A percentile compares a stretch with the other conserved stretches of the same genome.
These are phyloP conservation scores for Pezicula neosporulosa DNA, from an alignment of 2,329 filamentous ascomycete species.

Conservation along the genomic window DNA sequence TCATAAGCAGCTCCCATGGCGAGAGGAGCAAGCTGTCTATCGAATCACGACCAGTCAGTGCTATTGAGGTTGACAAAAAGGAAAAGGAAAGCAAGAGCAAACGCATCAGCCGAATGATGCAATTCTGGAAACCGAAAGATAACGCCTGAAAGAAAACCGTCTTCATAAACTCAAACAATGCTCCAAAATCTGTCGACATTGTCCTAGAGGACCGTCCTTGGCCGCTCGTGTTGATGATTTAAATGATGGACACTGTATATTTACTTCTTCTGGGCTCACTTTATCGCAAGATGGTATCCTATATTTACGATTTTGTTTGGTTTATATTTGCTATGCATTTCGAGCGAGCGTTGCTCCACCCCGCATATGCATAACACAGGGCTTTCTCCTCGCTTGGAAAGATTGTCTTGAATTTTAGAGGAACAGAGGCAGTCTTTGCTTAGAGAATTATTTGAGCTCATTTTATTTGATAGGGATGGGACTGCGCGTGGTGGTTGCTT, in stretches of 20 bases:
- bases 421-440: conserved; percentile 9
- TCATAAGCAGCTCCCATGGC: conserved; percentile 72
- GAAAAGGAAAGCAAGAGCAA: conserved; percentile 62
- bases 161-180: neutral
- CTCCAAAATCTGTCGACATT: neutral
- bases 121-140: conserved; percentile 64
- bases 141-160: conserved; percentile 6
- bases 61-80: conserved; percentile 52
- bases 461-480: conserved; percentile 21
- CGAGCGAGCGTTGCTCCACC: conserved; percentile 20
- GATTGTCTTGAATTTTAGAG: conserved; percentile 11
- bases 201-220: neutral
- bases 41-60: conserved; percentile 47
- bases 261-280: conserved; percentile 15
- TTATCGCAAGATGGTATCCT: conserved; percentile 3
- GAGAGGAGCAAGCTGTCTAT: conserved; percentile 73
- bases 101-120: conserved; percentile 70
- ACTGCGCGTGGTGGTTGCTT: neutral
- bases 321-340: conserved; percentile 18
- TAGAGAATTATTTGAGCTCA: conserved; percentile 7
- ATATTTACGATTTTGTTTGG: conserved; percentile 11
- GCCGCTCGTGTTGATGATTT: neutral
- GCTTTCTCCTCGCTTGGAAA: conserved; percentile 17
- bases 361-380: conserved; percentile 16
- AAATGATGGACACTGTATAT: conserved; percentile 12